phyloP scores from a whole-genome alignment of 345 rosid species.

The Eucalyptus albens region DNA sequence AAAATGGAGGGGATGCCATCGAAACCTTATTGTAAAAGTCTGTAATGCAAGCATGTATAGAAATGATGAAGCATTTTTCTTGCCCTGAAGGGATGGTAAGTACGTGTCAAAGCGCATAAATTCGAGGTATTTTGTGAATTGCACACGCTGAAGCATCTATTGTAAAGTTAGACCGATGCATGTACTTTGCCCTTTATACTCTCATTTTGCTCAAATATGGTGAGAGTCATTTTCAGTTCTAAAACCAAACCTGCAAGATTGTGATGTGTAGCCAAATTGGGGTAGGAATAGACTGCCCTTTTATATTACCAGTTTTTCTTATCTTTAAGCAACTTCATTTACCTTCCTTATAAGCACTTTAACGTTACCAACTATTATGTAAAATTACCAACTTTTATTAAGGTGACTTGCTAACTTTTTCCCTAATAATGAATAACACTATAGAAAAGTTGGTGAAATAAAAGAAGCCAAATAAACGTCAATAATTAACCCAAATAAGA shows the following conservation, averaged over 20 bases:
- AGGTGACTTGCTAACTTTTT: neutral
- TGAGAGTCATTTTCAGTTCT: neutral
- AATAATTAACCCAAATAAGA: neutral
- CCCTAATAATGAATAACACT: neutral
- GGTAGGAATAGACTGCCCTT: neutral
- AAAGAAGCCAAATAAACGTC: neutral
- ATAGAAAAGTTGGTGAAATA: neutral
- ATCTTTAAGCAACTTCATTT: neutral
- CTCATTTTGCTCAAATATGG: neutral
- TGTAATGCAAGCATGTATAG: neutral
- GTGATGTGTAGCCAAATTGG: neutral
- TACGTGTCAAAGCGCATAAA: neutral
- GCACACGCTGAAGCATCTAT: neutral
- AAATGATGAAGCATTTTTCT: neutral
- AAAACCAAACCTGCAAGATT: neutral
- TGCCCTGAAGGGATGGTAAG: neutral
- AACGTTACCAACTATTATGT: neutral
- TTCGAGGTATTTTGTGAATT: neutral
- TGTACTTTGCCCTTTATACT: neutral
- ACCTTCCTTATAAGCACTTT: neutral
- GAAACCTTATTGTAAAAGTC: neutral
- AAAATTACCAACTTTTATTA: neutral
- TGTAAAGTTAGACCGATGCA: neutral
- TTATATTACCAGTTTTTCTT: neutral
- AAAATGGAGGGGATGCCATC: neutral